Evolutionary conservation across 1,139 yeast species (phyloP), one percentile per base, ranked within the genome.

Genomic region (Chernovozyma sophiae-reginae): DNA sequence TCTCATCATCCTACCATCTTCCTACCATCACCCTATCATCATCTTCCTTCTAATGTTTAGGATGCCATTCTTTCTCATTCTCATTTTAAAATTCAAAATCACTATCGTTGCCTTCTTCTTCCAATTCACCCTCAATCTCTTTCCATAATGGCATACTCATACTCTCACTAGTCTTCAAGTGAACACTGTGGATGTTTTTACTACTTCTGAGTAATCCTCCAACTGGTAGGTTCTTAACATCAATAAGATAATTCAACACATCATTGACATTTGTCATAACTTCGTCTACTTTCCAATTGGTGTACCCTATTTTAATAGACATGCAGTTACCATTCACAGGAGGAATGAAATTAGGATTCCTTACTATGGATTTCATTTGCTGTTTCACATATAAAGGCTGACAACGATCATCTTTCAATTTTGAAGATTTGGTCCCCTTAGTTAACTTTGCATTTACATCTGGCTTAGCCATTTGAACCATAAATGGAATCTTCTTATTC

Each of bases 111-210:
- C 50, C 61, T 1, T 40, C 45, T 10, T 35, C 56, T 7, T 45
- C 47, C 1, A 34, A 48, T 7, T 34, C 48, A 11, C 38, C 44
- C 30, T 38, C 45, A 38, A 48, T 52, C 13, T 43, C 43, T 30
- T 46, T 44, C 45, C 46, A 47, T 25, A 70, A 55, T 1, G 74
- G 74, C 49, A 83, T 62, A 60, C 86, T 78, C 20, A 71, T 66
- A 59, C 87, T 80, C 31, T 78, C 81, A 38, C 73, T 69, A 0
- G 86, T 79, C 56, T 81, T 81, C 18, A 82, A 64, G 48, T 76
- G 75, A 15, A 79, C 58, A 29, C 78, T 76, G 10, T 64, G 66
- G 20, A 82, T 56, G 39, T 70, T 68, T 23, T 55, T 53, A 29
- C 63, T 55, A 15, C 62, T 60, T 35, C 61, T 62, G 31, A 81